Base-by-base conservation (phyloP, 164 flowering plant species). In the Annona squamosa region DNA sequence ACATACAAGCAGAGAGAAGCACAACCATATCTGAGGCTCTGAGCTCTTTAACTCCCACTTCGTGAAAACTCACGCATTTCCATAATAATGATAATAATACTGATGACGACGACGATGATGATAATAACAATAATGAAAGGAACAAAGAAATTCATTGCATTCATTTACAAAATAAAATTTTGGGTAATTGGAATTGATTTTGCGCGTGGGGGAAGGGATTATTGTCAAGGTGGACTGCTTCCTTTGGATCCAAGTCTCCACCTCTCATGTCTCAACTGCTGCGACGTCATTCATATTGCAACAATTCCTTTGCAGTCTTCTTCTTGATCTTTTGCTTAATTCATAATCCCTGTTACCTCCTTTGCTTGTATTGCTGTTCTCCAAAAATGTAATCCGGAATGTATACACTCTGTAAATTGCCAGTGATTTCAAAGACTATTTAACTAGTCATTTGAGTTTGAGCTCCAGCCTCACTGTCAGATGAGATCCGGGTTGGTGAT, bases 401-500 rank as follows among this genome's bases (percentile, higher is more conserved):
- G 12, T 65, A 3, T 18, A 17, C 5, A 44, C 47, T 37, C 5
- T 46, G 42, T 26, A 26, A 17, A 5, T 68, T 12, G 1, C 70
- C 48, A n/a, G 48, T 16, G n/a, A 17, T 68, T 68, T 68, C 62
- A 5, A 48, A 69, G 5, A 9, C 62, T 7, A 67, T 42, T 7
- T 19, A n/a, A 26, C 47, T 46, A 41, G 47, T 46, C 61, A 65
- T 0, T 63, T 73, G 45, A 65, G 64, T 59, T 68, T 68, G 48
- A 13, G 37, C 1, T 67, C 74, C 26, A 57, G 5, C 16, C 43
- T 65, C 47, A 63, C 65, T 44, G 46, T 61, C 71, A 63, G 67
- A 17, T 75, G 80, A 61, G 67, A 45, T 69, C 80, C 86, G 72
- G 69, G 70, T 70, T 41, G 71, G 63, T 56, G 69, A 56, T 16